Evolutionary conservation across 2,329 filamentous ascomycete genomes (phyloP).

Genomic region (Alternaria sp.): DNA sequence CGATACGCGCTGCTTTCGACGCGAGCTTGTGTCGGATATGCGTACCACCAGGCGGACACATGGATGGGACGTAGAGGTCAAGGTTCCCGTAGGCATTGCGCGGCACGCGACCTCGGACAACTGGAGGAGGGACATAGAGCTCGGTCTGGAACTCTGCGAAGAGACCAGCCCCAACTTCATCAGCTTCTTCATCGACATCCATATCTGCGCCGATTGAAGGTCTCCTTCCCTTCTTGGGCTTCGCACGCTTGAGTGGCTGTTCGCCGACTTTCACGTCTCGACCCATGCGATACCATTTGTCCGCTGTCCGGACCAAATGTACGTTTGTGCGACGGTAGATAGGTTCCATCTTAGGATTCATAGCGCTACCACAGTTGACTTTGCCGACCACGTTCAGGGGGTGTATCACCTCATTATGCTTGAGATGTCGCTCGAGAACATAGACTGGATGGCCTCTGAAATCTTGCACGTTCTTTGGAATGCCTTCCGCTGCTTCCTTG

Average conservation of each 20-base stretch:
- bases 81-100: slow-evolving; percentile 70
- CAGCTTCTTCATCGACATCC: slow-evolving; percentile 48
- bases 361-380: slow-evolving; percentile 70
- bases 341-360: slow-evolving; percentile 71
- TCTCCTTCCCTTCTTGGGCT: slow-evolving; percentile 43
- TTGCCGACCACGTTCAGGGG: slow-evolving; percentile 79
- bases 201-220: slow-evolving; percentile 38
- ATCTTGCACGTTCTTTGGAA: slow-evolving; percentile 86
- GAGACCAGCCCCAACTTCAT: slow-evolving; percentile 61
- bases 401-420: slow-evolving; percentile 81
- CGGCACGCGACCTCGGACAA: slow-evolving; percentile 75
- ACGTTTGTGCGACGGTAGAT: slow-evolving; percentile 88
- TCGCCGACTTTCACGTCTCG: slow-evolving; percentile 78
- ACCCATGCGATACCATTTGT: slow-evolving; percentile 91
- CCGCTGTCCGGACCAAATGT: slow-evolving; percentile 76
- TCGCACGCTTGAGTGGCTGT: slow-evolving; percentile 78
- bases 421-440: slow-evolving; percentile 85
- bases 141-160: slow-evolving; percentile 72
- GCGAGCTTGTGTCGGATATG: slow-evolving; percentile 68
- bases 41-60: slow-evolving; percentile 68
- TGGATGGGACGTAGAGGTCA: slow-evolving; percentile 70
- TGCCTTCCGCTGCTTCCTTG: slow-evolving; percentile 75
- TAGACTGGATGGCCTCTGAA: slow-evolving; percentile 82
- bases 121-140: slow-evolving; percentile 77
- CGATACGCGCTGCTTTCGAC: slow-evolving; percentile 73